Evolutionary conservation across 2,329 filamentous ascomycete genomes (phyloP).

Genomic region (Aspergillus sp.): DNA sequence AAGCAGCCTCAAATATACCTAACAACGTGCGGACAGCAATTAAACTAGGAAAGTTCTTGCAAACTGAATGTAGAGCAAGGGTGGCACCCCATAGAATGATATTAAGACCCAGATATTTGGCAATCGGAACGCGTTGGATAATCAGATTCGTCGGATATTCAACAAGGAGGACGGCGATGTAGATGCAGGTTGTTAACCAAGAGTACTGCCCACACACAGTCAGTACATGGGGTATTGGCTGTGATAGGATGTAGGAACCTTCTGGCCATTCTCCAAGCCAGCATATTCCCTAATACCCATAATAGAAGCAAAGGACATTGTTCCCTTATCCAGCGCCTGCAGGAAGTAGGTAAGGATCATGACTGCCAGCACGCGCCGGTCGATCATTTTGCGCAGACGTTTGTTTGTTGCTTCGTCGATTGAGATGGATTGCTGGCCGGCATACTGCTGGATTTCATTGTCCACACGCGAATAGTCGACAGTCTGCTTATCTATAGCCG

Average conservation of each 20-base stretch:
- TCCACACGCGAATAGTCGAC: slow-evolving; percentile 64
- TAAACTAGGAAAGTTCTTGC: slow-evolving; percentile 60
- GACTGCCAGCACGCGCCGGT: slow-evolving; percentile 65
- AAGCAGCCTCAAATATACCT: slow-evolving; percentile 69
- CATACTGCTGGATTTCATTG: slow-evolving; percentile 70
- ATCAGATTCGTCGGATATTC: slow-evolving; percentile 71
- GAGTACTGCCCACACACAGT: slow-evolving; percentile 51
- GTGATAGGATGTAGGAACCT: slow-evolving; percentile 27
- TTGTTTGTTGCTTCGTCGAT: slow-evolving; percentile 62
- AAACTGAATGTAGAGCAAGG: slow-evolving; percentile 62
- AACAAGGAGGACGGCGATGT: slow-evolving; percentile 68
- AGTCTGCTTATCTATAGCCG: slow-evolving; percentile 51
- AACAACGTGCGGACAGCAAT: slow-evolving; percentile 64
- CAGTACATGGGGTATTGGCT: neutral
- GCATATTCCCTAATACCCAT: slow-evolving; percentile 49
- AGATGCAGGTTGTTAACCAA: slow-evolving; percentile 74
- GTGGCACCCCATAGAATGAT: slow-evolving; percentile 65
- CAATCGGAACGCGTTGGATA: slow-evolving; percentile 64
- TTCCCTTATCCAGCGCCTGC: slow-evolving; percentile 51
- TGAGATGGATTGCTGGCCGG: slow-evolving; percentile 54
- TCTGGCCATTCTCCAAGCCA: slow-evolving; percentile 34
- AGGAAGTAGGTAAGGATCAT: slow-evolving; percentile 76
- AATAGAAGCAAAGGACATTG: slow-evolving; percentile 43
- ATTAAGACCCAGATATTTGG: slow-evolving; percentile 64
- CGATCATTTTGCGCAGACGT: slow-evolving; percentile 64